Percentiles rank a stretch among this genome's conserved stretches.
These are phyloP conservation scores for Penicillium dipodomyicola DNA, from an alignment of 495 filamentous ascomycete species.

Conservation along the genomic window DNA sequence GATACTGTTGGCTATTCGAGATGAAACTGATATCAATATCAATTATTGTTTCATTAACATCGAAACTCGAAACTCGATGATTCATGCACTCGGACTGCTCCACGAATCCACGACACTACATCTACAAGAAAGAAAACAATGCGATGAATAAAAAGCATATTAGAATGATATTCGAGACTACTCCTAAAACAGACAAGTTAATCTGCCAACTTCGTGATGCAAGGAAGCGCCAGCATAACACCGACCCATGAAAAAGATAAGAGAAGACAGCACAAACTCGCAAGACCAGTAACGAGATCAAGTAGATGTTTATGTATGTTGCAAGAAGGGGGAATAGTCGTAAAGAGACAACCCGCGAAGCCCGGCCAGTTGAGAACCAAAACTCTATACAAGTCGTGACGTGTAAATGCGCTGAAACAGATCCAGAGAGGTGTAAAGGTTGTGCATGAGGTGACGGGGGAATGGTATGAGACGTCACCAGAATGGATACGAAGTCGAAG, in stretches of 20 bases:
- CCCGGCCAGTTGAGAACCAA: conserved; percentile 18
- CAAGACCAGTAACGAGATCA: conserved; percentile 6
- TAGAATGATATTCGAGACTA: conserved; percentile 1
- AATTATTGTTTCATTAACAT: background rate
- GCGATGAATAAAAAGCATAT: background rate
- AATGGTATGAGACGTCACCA: conserved; percentile 19
- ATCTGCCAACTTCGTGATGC: conserved; percentile 5
- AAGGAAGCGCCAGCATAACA: conserved; percentile 23
- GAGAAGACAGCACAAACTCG: conserved; percentile 10
- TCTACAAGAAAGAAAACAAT: background rate
- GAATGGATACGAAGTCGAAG: conserved; percentile 17
- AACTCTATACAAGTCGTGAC: conserved; percentile 33
- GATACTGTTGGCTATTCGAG: too few species aligned
- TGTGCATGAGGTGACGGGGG: conserved; percentile 11
- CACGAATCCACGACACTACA: background rate
- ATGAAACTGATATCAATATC: background rate
- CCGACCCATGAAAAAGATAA: conserved; percentile 24
- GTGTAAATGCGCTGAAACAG: conserved; percentile 25
- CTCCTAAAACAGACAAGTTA: conserved; percentile 1
- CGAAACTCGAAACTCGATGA: background rate
- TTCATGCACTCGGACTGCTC: background rate
- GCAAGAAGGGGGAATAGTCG: conserved; percentile 22
- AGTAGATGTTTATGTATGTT: conserved; percentile 28
- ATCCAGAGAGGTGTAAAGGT: conserved; percentile 6
- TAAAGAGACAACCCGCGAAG: conserved; percentile 19